Conservation (phyloP, 495 filamentous ascomycete genomes). For the Astrothelium subdiscretum region DNA sequence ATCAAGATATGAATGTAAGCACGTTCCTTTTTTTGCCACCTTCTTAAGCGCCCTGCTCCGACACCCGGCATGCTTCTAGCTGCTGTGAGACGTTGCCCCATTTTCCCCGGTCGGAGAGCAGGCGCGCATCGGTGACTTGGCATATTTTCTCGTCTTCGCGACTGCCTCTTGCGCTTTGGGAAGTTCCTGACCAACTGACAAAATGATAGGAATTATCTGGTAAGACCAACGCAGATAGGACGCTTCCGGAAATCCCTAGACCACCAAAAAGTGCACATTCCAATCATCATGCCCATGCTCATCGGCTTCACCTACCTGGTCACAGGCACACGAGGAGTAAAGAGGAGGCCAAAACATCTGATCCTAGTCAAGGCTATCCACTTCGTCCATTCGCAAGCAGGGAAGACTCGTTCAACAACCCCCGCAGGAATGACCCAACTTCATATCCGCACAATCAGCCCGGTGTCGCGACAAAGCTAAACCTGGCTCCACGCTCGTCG, state of each 20-base stretch:
- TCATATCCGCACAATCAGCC: conserved; percentile 27
- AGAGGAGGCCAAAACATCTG: conserved; percentile 52
- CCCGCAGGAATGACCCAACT: conserved; percentile 35
- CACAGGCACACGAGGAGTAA: conserved; percentile 60
- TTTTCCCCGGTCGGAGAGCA: too few species aligned
- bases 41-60: neutral
- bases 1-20: conserved; percentile 73
- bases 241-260: neutral
- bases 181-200: neutral
- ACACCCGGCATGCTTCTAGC: neutral
- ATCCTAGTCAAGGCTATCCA: conserved; percentile 34
- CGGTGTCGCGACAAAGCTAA: conserved; percentile 37
- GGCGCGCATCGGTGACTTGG: too few species aligned
- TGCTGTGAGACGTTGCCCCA: neutral
- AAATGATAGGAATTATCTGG: neutral
- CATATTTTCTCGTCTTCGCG: too few species aligned
- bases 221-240: neutral
- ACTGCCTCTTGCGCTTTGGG: neutral
- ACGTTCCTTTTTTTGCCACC: conserved; percentile 7
- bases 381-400: conserved; percentile 51
- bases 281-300: conserved; percentile 32
- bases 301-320: conserved; percentile 54
- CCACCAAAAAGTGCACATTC: conserved; percentile 7
- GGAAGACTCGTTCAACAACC: conserved; percentile 52
- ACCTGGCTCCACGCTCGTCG: conserved; percentile 45